Conservation (phyloP, 108 stramenopile species). For the Discostella stelligeroides region DNA sequence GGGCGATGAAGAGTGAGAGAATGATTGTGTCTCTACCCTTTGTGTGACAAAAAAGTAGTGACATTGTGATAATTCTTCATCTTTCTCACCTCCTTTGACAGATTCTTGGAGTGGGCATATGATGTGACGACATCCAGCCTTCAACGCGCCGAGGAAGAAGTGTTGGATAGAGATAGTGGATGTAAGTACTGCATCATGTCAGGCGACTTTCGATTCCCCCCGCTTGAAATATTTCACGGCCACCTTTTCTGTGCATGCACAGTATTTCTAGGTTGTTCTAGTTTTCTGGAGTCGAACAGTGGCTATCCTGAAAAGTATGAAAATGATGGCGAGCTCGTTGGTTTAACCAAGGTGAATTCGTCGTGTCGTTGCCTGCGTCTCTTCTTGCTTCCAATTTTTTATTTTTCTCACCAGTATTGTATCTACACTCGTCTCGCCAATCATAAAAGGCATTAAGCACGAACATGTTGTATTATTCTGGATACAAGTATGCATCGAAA, state of each 20-base stretch:
- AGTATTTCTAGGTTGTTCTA: slow-evolving; percentile 35
- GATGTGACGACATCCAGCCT: slow-evolving; percentile 29
- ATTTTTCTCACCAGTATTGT: neutral
- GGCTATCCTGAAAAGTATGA: slow-evolving; percentile 47
- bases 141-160: slow-evolving; percentile 39
- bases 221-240: no score
- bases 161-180: slow-evolving; percentile 10
- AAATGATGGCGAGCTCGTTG: slow-evolving; percentile 29
- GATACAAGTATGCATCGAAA: slow-evolving; percentile 33
- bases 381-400: neutral
- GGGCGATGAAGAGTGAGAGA: slow-evolving; percentile 30
- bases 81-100: no score
- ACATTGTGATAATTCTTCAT: neutral
- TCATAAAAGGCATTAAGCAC: slow-evolving; percentile 42
- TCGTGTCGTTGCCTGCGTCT: neutral
- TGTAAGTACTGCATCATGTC: neutral
- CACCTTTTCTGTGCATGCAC: no score
- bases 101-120: slow-evolving; percentile 48
- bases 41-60: neutral
- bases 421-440: neutral
- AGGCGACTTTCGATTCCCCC: no score
- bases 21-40: neutral
- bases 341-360: slow-evolving; percentile 23
- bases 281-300: slow-evolving; percentile 50
- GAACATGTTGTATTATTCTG: slow-evolving; percentile 45